Conservation (phyloP, 495 filamentous ascomycete species). For the Achaetomiella virescens region DNA sequence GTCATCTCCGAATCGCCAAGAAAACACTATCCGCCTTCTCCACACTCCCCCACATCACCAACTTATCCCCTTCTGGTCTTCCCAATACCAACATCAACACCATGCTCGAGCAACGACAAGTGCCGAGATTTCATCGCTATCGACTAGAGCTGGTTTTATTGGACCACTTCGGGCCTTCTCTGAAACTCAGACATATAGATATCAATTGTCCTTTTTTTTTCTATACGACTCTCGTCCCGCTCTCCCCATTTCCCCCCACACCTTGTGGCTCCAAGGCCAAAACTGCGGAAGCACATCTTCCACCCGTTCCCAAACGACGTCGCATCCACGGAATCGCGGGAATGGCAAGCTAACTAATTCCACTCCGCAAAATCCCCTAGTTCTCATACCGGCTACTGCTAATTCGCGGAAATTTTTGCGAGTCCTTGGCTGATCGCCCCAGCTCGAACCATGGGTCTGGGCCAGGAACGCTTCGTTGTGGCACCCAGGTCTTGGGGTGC, state of each 20-base stretch:
- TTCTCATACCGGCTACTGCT: not conserved
- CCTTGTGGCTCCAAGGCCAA: not conserved
- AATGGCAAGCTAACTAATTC: not conserved
- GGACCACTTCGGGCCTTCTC: no score
- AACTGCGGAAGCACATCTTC: conserved; percentile 22
- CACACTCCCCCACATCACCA: no score
- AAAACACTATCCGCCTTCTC: no score
- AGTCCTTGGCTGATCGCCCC: not conserved
- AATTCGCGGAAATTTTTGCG: conserved; percentile 19
- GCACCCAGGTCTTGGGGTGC: not conserved
- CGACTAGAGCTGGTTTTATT: no score
- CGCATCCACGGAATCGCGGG: conserved; percentile 22
- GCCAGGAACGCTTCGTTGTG: conserved; percentile 7
- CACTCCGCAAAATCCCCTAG: not conserved
- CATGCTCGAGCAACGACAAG: no score
- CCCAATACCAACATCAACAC: no score
- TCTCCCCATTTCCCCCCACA: not conserved
- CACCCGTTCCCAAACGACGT: conserved; percentile 13
- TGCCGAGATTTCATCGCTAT: no score
- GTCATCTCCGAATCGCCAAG: no score
- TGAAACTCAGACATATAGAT: no score
- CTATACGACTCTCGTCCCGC: no score
- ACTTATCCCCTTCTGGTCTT: no score
- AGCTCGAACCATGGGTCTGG: conserved; percentile 15
- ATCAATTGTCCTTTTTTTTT: no score